Conservation (phyloP, 1,139 yeast genomes). For the Saccharomyces hybrid region DNA sequence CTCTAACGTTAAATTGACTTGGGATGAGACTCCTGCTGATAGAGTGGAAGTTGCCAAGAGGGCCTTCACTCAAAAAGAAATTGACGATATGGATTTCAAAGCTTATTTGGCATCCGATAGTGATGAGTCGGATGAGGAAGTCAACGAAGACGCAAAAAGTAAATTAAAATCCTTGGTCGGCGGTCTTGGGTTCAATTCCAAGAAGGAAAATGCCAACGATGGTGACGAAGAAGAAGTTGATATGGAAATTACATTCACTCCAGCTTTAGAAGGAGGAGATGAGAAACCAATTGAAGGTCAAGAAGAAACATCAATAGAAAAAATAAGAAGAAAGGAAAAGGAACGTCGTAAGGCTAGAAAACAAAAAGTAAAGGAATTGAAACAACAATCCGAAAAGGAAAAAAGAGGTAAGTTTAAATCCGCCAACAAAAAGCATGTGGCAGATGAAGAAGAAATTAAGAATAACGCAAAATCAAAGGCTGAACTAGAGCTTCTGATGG, state of each 20-base stretch:
- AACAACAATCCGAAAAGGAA: slow-evolving; percentile 40
- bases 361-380: slow-evolving; percentile 57
- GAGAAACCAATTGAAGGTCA: slow-evolving; percentile 34
- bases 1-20: slow-evolving; percentile 85
- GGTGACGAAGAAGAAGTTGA: slow-evolving; percentile 63
- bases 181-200: slow-evolving; percentile 34
- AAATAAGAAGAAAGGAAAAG: slow-evolving; percentile 79
- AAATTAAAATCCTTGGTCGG: slow-evolving; percentile 63
- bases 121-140: slow-evolving; percentile 43
- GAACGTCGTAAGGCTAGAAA: slow-evolving; percentile 82
- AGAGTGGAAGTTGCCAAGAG: slow-evolving; percentile 70
- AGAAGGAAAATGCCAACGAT: slow-evolving; percentile 25
- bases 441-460: slow-evolving; percentile 14
- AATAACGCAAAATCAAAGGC: slow-evolving; percentile 45
- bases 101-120: slow-evolving; percentile 91
- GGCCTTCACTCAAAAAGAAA: slow-evolving; percentile 81
- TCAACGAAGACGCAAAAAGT: slow-evolving; percentile 39
- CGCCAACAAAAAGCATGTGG: slow-evolving; percentile 17
- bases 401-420: slow-evolving; percentile 31
- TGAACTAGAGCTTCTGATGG: slow-evolving; percentile 64
- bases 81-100: slow-evolving; percentile 93
- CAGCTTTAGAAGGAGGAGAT: slow-evolving; percentile 58
- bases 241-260: slow-evolving; percentile 93
- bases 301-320: slow-evolving; percentile 75
- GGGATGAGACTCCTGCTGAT: slow-evolving; percentile 98